Evolutionary conservation across 768 basidiomycete genomes (phyloP), one percentile per base, ranked within the genome.

Genomic region (Russula vinacea): DNA sequence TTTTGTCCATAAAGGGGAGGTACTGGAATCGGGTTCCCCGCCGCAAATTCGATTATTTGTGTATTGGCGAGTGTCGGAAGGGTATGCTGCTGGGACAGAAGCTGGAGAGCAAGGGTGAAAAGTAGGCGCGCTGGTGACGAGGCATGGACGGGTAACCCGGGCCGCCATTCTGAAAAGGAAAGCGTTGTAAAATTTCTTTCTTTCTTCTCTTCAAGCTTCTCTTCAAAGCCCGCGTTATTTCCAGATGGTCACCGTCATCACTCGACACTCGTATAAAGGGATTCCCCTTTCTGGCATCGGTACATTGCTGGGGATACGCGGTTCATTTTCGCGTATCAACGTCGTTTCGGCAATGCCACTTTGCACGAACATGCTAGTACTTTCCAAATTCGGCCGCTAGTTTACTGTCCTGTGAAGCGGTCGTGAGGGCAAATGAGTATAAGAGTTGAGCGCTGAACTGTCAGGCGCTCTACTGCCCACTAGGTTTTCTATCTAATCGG

Each of bases 1-100:
- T 77, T 55, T 44, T 33, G 8, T 56, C 16, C 5, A 45, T 40
- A 40, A 47, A 65, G 33, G 16, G 62, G 40, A 2, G 67, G 56
- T 74, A 76, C 75, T 39, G 71, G 70, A 49, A 64, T 70, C 22
- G 32, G 62, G 47, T 71, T 53, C 37, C 71, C 70, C 19, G 77
- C 74, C 29, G 70, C 71, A 70, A 88, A 84, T 71, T 84, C 84
- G 71, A 84, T 73, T 68, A 88, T 87, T 75, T 88, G 85, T 40
- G 87, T 88, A 73, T 88, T 87, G 24, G 80, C 84, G 24, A 67
- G 60, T 11, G 56, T 45, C 16, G n/a, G 32, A 5, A 49, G 47
- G 6, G 24, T 32, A 58, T 47, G 22, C 22, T 39, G 45, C 26
- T 13, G 17, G 45, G 24, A 49, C 1, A 65, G 60, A 26, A 56